These are phyloP conservation scores for Prunus yedoensis DNA, from an alignment of 331 rosid species.

Conservation along the genomic window DNA sequence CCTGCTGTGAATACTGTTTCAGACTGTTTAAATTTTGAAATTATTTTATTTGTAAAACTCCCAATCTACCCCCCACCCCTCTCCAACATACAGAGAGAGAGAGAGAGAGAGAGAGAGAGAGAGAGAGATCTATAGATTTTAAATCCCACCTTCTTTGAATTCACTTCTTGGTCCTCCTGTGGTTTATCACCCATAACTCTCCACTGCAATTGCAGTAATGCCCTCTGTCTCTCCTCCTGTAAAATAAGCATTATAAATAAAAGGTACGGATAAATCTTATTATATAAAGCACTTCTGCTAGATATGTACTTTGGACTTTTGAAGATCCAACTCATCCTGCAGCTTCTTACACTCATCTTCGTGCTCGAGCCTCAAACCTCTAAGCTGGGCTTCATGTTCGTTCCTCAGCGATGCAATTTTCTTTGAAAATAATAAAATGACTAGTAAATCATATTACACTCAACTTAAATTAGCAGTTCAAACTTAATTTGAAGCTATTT, in stretches of 20 bases:
- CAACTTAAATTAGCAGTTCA: background rate
- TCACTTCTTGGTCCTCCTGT: slow-evolving; percentile 85
- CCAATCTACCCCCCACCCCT: background rate
- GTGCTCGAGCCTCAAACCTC: slow-evolving; percentile 69
- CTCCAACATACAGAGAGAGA: background rate
- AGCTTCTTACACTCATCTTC: slow-evolving; percentile 83
- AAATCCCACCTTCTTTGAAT: slow-evolving; percentile 67
- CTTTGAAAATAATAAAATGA: slow-evolving; percentile 29
- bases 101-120: background rate
- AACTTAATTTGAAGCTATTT: slow-evolving; percentile 11
- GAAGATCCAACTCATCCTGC: slow-evolving; percentile 86
- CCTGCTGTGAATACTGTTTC: background rate
- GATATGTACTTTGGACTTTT: slow-evolving; percentile 71
- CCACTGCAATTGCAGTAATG: slow-evolving; percentile 95
- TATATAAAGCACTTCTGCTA: slow-evolving; percentile 24
- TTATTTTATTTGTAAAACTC: too few relatives aligned
- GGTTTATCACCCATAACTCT: slow-evolving; percentile 89
- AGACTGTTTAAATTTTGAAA: background rate
- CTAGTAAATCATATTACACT: slow-evolving; percentile 8
- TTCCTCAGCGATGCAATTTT: slow-evolving; percentile 58
- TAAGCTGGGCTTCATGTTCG: slow-evolving; percentile 79
- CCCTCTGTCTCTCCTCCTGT: slow-evolving; percentile 95
- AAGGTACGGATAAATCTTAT: slow-evolving; percentile 4
- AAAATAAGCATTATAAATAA: slow-evolving; percentile 20
- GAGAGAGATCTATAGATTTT: slow-evolving; percentile 17